Evolutionary conservation across 2,329 filamentous ascomycete genomes (phyloP).

Genomic region (Colletotrichum coccodes): DNA sequence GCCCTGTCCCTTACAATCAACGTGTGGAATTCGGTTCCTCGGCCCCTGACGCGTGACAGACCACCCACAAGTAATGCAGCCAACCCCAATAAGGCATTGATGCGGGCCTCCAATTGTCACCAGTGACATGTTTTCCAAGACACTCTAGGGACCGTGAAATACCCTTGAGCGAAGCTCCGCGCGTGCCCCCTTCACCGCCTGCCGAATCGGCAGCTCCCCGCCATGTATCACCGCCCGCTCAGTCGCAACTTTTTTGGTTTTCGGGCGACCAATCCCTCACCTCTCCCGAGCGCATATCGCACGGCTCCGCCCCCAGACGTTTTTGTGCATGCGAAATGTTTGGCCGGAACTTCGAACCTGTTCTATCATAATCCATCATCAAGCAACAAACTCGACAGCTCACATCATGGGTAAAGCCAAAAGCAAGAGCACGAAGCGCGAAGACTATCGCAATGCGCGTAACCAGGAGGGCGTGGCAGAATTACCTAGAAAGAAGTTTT

Average conservation of each 20-base stretch:
- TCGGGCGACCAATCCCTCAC: not conserved
- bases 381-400: not conserved
- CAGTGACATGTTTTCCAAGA: not conserved
- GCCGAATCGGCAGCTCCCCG: constrained; percentile 8
- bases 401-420: constrained; percentile 52
- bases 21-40: not conserved
- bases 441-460: constrained; percentile 69
- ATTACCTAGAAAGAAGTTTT: constrained; percentile 94
- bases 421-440: constrained; percentile 73
- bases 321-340: not conserved
- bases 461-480: constrained; percentile 63
- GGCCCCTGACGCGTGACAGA: not conserved
- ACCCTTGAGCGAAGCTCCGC: not conserved
- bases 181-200: constrained; percentile 30
- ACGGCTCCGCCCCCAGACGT: not conserved
- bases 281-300: not conserved
- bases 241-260: constrained; percentile 18
- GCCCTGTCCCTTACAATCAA: not conserved
- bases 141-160: not conserved
- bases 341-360: not conserved
- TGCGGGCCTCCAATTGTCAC: not conserved
- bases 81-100: not conserved
- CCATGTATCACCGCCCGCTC: constrained; percentile 3
- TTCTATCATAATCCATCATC: not conserved
- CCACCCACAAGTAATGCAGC: not conserved